phyloP scores from a whole-genome alignment of 306 rosid species.

The Trichosanthes truncata region DNA sequence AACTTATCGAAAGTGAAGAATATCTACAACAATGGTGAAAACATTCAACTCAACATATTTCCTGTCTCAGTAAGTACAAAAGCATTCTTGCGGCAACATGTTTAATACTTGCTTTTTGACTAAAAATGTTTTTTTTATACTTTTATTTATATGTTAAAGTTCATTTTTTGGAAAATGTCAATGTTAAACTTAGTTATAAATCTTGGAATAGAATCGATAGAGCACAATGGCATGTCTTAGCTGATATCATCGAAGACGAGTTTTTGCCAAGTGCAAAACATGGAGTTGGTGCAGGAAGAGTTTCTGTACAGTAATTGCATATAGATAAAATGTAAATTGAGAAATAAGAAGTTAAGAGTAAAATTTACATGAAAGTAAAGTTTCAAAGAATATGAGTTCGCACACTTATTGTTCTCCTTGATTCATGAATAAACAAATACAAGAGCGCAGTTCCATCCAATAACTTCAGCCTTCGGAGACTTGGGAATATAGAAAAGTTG shows the following conservation, averaged over 20 bases:
- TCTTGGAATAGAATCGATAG: too few species aligned
- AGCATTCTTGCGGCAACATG: neutral
- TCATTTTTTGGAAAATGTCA: neutral
- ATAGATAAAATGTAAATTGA: neutral
- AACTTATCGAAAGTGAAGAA: neutral
- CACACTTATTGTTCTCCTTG: neutral
- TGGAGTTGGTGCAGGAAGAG: neutral
- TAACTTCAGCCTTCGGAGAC: neutral
- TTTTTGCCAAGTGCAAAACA: neutral
- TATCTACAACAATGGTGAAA: neutral
- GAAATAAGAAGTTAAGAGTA: neutral
- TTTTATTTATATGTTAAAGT: neutral
- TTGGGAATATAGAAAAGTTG: slow-evolving; percentile 4
- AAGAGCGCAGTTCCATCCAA: neutral
- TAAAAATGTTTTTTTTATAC: neutral
- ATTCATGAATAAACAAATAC: slow-evolving; percentile 1
- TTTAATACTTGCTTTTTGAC: neutral
- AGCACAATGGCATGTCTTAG: too few species aligned
- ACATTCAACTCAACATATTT: neutral
- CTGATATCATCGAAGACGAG: too few species aligned
- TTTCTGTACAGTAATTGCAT: neutral
- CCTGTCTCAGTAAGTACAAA: neutral
- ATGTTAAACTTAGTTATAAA: neutral
- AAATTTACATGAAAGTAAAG: neutral
- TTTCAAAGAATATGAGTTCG: neutral